Base-by-base conservation (phyloP, 1,284 basidiomycete species). In the Earliella scabrosa region DNA sequence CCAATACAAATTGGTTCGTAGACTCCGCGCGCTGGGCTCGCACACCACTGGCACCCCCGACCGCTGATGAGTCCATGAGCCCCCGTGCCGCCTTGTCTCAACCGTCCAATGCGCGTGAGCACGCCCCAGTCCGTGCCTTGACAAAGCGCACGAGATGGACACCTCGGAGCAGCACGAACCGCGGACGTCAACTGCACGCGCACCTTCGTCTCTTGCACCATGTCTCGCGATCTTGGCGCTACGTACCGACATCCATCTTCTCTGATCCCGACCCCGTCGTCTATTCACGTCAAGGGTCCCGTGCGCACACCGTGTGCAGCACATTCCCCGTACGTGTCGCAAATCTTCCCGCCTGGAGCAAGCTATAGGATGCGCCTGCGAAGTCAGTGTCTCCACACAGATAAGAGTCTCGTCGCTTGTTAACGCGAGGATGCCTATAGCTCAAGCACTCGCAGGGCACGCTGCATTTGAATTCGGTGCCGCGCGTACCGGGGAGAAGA, bases 211-310 rank as follows among this genome's bases (percentile, higher is more conserved):
- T 26, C 52, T 58, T 58, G 56, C 56, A 58, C 50, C 50, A 52
- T 54, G 49, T 24, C 29, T 45, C 57, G 57, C 43, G 45, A 59
- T 59, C 50, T 41, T 55, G 52, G 57, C 57, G 57, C 49, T 49
- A 54, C 45, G 34, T 49, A 35, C 35, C 57, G 57, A n/a, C 26
- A 50, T 55, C 29, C 24, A 24, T 26, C 16, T 18, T 48, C 34
- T 34, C 45, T 46, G 45, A 46, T 45, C 31, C 7, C 45, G 45
- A 38, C 21, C 13, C 16, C 11, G 5, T 20, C 20, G 23, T 23
- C 18, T 23, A 31, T 14, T 8, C 45, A 16, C 21, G n/a, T n/a
- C 16, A 21, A 16, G 20, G 45, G 45, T 47, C 45, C 24, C 45
- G 45, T 47, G 45, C 24, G 32, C 35, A n/a, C 16, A 2, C 29